Evolutionary conservation across 2,329 filamentous ascomycete species (phyloP).

Genomic region (Neonectria sp.): DNA sequence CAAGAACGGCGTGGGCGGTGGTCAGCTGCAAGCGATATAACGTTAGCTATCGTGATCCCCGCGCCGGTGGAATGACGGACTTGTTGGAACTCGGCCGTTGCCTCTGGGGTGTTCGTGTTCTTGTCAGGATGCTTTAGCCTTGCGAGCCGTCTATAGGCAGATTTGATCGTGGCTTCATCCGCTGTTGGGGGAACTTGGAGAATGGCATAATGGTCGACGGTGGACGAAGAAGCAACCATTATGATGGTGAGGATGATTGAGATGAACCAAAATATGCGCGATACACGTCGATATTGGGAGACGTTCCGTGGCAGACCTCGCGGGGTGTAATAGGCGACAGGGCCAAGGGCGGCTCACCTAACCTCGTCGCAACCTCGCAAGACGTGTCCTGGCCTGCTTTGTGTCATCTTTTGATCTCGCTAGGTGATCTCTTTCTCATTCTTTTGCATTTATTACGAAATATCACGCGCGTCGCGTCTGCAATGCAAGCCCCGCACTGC

Average conservation of each 20-base stretch:
- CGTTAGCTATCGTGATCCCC: too few relatives aligned
- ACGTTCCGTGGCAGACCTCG: neutral
- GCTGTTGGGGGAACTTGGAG: conserved; percentile 8
- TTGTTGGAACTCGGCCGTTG: conserved; percentile 5
- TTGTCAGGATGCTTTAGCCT: conserved; percentile 14
- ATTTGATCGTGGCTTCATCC: conserved; percentile 3
- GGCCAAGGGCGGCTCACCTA: neutral
- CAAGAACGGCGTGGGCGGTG: neutral
- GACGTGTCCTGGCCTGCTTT: neutral
- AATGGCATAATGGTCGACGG: conserved; percentile 4
- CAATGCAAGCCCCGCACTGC: neutral
- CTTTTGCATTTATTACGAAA: neutral
- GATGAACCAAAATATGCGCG: neutral
- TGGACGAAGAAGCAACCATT: neutral
- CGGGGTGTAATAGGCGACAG: neutral
- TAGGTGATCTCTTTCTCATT: neutral
- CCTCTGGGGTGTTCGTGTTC: neutral
- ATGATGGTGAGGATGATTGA: neutral
- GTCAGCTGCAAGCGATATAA: neutral
- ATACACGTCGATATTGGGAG: neutral
- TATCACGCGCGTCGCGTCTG: neutral
- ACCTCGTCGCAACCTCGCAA: neutral
- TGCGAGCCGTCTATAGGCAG: conserved; percentile 8
- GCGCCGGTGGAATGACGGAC: neutral
- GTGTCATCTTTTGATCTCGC: neutral